phyloP scores from a whole-genome alignment of 371 early-diverging fungal species.

The Phascolomyces articulosus region DNA sequence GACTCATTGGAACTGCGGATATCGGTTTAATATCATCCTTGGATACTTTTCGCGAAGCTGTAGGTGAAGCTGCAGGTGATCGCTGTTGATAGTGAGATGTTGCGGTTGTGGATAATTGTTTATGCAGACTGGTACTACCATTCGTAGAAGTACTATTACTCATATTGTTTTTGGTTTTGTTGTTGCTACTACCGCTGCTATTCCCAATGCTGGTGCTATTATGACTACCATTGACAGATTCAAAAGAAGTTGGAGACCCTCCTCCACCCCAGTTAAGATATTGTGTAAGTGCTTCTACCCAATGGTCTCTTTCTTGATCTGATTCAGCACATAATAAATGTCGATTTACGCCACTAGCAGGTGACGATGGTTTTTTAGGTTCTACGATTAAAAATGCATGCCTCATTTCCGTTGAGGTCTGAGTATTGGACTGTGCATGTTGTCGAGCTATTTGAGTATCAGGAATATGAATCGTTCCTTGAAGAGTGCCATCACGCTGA shows the following conservation, averaged over 20 bases:
- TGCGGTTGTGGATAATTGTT: background rate
- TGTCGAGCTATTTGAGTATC: constrained; percentile 58
- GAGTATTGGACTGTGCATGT: constrained; percentile 24
- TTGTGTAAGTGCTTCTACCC: constrained; percentile 69
- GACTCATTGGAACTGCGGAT: constrained; percentile 13
- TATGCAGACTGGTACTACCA: background rate
- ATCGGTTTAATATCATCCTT: constrained; percentile 17
- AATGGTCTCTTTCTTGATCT: constrained; percentile 84
- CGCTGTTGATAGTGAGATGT: background rate
- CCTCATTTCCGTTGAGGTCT: constrained; percentile 28
- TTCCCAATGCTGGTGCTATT: background rate
- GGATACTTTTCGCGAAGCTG: constrained; percentile 10
- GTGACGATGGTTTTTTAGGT: constrained; percentile 48
- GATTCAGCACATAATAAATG: constrained; percentile 88
- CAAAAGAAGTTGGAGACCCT: background rate
- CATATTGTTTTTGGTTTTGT: background rate
- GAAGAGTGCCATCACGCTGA: constrained; percentile 45
- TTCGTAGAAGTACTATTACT: constrained; percentile 6
- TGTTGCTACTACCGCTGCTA: background rate
- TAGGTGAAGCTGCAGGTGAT: background rate
- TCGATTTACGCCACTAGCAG: constrained; percentile 54
- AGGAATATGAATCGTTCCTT: constrained; percentile 50
- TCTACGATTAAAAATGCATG: constrained; percentile 80
- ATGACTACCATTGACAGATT: background rate
- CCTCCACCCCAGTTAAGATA: constrained; percentile 35